Base-by-base conservation (phyloP, 2,329 filamentous ascomycete genomes). In the Colletotrichum navitas region DNA sequence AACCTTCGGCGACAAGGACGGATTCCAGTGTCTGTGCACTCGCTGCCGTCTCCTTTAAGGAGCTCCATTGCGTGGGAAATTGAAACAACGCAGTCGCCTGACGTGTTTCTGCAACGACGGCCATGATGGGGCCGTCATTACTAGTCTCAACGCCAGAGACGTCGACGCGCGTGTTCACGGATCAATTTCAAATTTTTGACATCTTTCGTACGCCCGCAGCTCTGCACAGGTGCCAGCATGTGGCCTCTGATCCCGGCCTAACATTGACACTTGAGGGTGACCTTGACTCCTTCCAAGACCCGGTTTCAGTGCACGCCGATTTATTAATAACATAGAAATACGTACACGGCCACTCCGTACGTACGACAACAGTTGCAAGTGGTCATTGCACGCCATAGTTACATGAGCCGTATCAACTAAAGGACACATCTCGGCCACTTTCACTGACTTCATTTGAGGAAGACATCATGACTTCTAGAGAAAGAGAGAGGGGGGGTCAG, bases 21-120 rank as follows among this genome's bases (percentile, higher is more conserved):
- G 32, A 56, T 8, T 43, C 39, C 11, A 58, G 21, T 45, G 61
- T 73, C 69, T 68, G 72, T 73, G 72, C 72, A 56, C 69, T 73
- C 68, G 72, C 72, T 62, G 65, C 60, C 55, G n/a, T 66, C 60
- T 66, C 61, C 58, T 56, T 61, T 71, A 71, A 66, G 61, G 66
- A 66, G 66, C 49, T 49, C 56, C 61, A 56, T 71, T 62, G 55
- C 69, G 39, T 47, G 58, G 55, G 67, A 71, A 62, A 72, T 72
- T 72, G 70, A 72, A 72, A 71, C 70, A 71, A 56, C 61, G 61
- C 67, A 62, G 56, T 64, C 60, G 47, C n/a, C 59, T 54, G 60
- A 64, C 54, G 69, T 47, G 54, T 59, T 72, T 72, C 65, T 72
- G 69, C 65, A 64, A 63, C 59, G 65, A 47, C 60, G 68, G 65